Evolutionary conservation across 805 yeast genomes (phyloP), one percentile per base, ranked within the genome.

Genomic region (Hemisphaericaspora nanyangensis): DNA sequence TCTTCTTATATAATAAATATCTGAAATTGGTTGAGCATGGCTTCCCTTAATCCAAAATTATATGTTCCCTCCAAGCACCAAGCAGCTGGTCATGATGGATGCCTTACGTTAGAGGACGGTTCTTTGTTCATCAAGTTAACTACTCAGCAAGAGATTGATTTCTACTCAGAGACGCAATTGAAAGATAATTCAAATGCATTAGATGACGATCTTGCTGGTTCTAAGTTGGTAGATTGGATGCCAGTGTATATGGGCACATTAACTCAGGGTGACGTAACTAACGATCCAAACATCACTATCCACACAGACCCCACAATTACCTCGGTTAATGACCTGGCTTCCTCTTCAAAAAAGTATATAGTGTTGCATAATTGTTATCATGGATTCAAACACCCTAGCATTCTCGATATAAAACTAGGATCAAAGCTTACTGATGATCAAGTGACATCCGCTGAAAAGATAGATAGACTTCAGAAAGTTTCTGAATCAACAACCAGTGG

Each of bases 41-140:
- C 34, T 7, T 10, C 34, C 12, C 12, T 30, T 13, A 20, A 22
- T 7, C 20, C 13, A 26, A 20, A 13, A 7, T n/a, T 24, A 18
- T 35, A 45, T 34, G 31, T 38, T 4, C 50, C 51, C 7, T 43
- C 58, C 8, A 37, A 40, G n/a, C 86, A 85, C 53, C 84, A 80
- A 60, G 98, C 93, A 3, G 98, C 97, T 0, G 99, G 99, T 5
- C 99, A 91, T 53, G 85, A 72, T 5, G 98, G 96, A 0, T 76
- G 84, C 3, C 49, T 87, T 38, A 48, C 52, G 8, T 79, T 79
- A 45, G 72, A 58, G 6, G 76, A 75, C 29, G 95, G 89, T 0
- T 61, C 77, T 6, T 63, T 91, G 12, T 83, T 90, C 48, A 76
- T 86, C 40, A 91, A 93, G 58, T 80, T 82, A 0, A 69, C 90